phyloP scores from a whole-genome alignment of 106 monocot species.

The Amphibolis antarctica region DNA sequence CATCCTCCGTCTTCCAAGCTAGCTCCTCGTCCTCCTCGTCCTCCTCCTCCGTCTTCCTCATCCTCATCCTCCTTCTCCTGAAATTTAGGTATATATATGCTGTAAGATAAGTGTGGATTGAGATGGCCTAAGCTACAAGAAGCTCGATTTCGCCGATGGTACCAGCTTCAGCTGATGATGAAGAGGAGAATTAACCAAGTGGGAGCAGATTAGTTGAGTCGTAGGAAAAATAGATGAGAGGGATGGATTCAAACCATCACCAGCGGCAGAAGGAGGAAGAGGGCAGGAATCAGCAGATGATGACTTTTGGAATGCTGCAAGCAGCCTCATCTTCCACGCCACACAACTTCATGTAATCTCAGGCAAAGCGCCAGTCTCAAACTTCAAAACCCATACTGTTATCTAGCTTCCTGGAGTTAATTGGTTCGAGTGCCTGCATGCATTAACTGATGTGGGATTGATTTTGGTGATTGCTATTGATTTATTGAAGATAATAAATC shows the following conservation, averaged over 20 bases:
- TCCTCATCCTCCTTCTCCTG: neutral
- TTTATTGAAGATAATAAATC: no score
- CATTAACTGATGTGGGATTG: no score
- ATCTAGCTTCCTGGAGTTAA: neutral
- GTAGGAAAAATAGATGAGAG: neutral
- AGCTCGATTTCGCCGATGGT: no score
- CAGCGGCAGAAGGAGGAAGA: slow-evolving; percentile 10
- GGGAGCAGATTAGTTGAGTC: neutral
- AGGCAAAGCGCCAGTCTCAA: no score
- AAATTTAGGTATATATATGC: neutral
- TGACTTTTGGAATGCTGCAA: slow-evolving; percentile 25
- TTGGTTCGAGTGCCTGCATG: no score
- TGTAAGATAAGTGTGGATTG: no score
- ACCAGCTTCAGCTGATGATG: neutral
- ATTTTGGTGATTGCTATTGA: no score
- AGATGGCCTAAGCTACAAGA: no score
- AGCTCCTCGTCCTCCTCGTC: no score
- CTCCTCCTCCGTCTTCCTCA: neutral
- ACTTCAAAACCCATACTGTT: neutral
- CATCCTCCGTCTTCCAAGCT: no score
- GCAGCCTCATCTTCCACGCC: slow-evolving; percentile 31
- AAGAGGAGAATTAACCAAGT: no score
- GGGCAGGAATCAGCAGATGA: slow-evolving; percentile 21
- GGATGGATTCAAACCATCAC: neutral
- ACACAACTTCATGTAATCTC: slow-evolving; percentile 33